Evolutionary conservation across 225 moss, liverwort and hornwort genomes (phyloP).

Genomic region (Takakia lepidozioides): DNA sequence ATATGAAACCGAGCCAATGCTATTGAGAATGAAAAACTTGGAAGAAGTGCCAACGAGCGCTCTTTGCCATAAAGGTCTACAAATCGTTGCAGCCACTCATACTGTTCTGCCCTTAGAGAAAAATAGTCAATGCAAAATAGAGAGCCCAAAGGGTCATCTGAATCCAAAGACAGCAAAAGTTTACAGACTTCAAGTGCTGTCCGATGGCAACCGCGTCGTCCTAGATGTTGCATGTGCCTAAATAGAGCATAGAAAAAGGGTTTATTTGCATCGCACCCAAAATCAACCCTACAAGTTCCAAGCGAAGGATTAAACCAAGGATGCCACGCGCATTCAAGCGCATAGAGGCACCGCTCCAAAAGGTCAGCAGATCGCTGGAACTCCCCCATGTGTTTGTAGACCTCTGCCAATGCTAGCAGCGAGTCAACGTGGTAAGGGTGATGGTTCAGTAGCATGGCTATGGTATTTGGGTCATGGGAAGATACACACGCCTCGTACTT

Average conservation of each 20-base stretch:
- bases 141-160: conserved; percentile 79
- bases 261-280: conserved; percentile 60
- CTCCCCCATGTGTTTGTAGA: conserved; percentile 85
- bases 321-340: conserved; percentile 91
- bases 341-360: conserved; percentile 73
- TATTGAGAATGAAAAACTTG: conserved; percentile 74
- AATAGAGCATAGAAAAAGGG: conserved; percentile 67
- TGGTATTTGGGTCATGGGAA: conserved; percentile 72
- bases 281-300: conserved; percentile 79
- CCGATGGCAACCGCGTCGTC: conserved; percentile 86
- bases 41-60: conserved; percentile 50
- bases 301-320: conserved; percentile 67
- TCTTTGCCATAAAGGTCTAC: conserved; percentile 55
- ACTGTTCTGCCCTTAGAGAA: conserved; percentile 81
- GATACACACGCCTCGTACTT: conserved; percentile 65
- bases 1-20: conserved; percentile 67
- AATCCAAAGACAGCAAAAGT: conserved; percentile 74
- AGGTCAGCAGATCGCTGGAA: conserved; percentile 62
- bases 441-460: conserved; percentile 56
- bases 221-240: conserved; percentile 86
- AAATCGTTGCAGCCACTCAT: conserved; percentile 71
- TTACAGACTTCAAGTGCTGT: conserved; percentile 97
- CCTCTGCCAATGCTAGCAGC: conserved; percentile 67
- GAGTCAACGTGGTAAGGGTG: conserved; percentile 95
- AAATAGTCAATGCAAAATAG: conserved; percentile 87